A percentile compares a stretch with the other conserved stretches of the same genome.
These are phyloP conservation scores for Candida michaelii DNA, from an alignment of 805 yeast genomes.

Conservation along the genomic window DNA sequence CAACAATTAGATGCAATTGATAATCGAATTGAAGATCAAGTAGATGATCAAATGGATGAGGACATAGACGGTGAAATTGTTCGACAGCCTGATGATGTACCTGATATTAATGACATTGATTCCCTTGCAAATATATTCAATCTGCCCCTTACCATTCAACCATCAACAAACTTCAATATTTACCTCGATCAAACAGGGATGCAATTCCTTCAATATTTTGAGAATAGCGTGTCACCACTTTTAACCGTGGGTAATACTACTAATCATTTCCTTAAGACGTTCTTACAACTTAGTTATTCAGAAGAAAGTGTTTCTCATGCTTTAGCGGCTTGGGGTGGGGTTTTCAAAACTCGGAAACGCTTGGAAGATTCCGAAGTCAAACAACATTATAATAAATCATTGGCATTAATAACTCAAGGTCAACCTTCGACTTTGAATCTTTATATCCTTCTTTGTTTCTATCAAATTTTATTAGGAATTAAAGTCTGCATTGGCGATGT, in stretches of 20 bases:
- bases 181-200: conserved; percentile 8
- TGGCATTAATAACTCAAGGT: background rate
- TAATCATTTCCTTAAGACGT: conserved; percentile 5
- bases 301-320: conserved; percentile 10
- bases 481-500: conserved; percentile 23
- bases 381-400: conserved; percentile 4
- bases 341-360: conserved; percentile 4
- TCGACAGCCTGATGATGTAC: too few relatives aligned
- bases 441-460: conserved; percentile 3
- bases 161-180: conserved; percentile 5
- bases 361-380: conserved; percentile 3
- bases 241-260: background rate
- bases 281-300: conserved; percentile 6
- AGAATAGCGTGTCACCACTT: conserved; percentile 3
- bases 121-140: background rate
- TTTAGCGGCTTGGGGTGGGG: conserved; percentile 10
- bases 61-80: too few relatives aligned
- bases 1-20: too few relatives aligned
- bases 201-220: conserved; percentile 8
- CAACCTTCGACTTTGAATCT: background rate
- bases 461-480: conserved; percentile 10
- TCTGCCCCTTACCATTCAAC: background rate
- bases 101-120: too few relatives aligned
- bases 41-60: too few relatives aligned
- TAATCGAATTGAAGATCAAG: too few relatives aligned